Evolutionary conservation across 2,329 filamentous ascomycete genomes (phyloP), one percentile per base, ranked within the genome.

Genomic region (Metarhizium brunneum): DNA sequence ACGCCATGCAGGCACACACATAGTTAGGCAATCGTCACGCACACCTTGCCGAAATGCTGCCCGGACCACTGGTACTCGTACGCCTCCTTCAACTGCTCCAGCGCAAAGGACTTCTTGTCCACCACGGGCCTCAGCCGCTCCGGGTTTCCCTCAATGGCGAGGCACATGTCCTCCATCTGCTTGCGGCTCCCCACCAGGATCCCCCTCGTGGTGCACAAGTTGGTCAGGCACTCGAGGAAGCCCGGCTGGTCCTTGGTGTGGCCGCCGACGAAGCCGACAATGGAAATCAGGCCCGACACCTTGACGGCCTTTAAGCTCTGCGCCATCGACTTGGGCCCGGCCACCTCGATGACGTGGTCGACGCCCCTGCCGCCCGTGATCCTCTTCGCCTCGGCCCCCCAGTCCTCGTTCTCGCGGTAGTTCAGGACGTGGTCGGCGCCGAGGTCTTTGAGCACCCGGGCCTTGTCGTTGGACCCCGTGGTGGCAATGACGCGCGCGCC

Each of bases 81-180:
- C 6, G 73, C 73, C 64, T 78, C 73, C 63, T 71, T 73, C 2
- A 70, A 49, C 56, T 78, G 63, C 18, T 77, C 75, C 38, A 81
- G 61, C 11, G 59, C 65, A 57, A 81, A 81, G 29, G 69, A 54
- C 59, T 71, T 73, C 43, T 66, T 61, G 63, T 81, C 77, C 36
- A 82, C 63, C 2, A 80, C 69, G 2, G 78, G 77, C n/a, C 64
- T 62, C 49, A 72, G 64, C 35, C 73, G 73, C 29, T 71, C 66
- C 4, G 75, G 73, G 50, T 71, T 70, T 20, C 68, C 74, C 59
- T 80, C 77, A 55, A 81, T 71, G 16, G 76, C 76, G 1, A 69
- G 66, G 59, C 72, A 73, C 73, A 81, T 77, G 10, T 79, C 77
- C 65, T 80, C 76, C 67, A 81, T 73, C 68, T 77, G 73, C 3